These are phyloP conservation scores for Suillus alpinus DNA, from an alignment of 768 basidiomycete species.

Conservation along the genomic window DNA sequence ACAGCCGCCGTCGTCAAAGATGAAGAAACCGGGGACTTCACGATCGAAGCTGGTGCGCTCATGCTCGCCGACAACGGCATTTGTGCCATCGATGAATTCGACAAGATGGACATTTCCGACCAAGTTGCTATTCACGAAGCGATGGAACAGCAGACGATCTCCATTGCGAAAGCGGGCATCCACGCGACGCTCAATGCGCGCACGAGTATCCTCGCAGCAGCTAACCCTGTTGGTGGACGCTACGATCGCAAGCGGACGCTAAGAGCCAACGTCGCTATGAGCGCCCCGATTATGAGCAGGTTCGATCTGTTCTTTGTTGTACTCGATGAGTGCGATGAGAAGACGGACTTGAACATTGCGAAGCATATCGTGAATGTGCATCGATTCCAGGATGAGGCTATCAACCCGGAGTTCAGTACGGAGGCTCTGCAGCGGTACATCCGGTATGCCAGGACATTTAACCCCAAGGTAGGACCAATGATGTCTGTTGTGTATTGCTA, in stretches of 20 bases:
- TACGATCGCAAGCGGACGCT: constrained; percentile 95
- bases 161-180: constrained; percentile 98
- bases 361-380: constrained; percentile 98
- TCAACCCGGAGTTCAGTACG: constrained; percentile 95
- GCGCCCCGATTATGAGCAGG: constrained; percentile 97
- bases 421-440: constrained; percentile 97
- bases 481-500: not conserved
- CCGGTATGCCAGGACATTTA: constrained; percentile 95
- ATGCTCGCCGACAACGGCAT: constrained; percentile 99
- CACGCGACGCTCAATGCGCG: constrained; percentile 98
- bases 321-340: constrained; percentile 93
- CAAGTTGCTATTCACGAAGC: constrained; percentile 99
- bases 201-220: constrained; percentile 95
- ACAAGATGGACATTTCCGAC: constrained; percentile 99
- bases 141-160: constrained; percentile 99
- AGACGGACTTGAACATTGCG: constrained; percentile 89
- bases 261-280: constrained; percentile 94
- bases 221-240: constrained; percentile 95
- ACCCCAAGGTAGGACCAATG: constrained; percentile 71
- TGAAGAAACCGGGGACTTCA: constrained; percentile 98
- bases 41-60: constrained; percentile 97
- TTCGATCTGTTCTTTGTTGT: constrained; percentile 99
- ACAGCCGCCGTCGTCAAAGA: constrained; percentile 98
- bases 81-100: constrained; percentile 99
- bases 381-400: constrained; percentile 90